Evolutionary conservation across 306 rosid genomes (phyloP).

Genomic region (Cicer pinnatifidum): DNA sequence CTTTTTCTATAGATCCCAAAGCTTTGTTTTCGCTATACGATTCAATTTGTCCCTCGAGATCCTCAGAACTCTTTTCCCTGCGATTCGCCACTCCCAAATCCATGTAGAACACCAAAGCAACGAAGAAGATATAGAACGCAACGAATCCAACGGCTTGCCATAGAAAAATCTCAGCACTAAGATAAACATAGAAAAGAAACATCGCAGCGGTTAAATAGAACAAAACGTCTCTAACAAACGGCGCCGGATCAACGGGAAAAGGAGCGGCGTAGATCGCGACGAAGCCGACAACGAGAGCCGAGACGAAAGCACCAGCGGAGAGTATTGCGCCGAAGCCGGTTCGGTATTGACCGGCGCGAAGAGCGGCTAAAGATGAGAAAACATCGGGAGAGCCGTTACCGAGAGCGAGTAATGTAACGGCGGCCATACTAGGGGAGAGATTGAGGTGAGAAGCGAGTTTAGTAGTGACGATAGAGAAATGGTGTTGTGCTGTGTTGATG

Average conservation of each 20-base stretch:
- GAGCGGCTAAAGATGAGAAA: constrained; percentile 83
- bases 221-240: constrained; percentile 80
- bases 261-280: constrained; percentile 92
- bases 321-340: constrained; percentile 93
- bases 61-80: constrained; percentile 46
- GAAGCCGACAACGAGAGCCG: constrained; percentile 89
- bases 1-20: constrained; percentile 39
- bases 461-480: constrained; percentile 82
- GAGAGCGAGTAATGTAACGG: constrained; percentile 83
- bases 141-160: constrained; percentile 95
- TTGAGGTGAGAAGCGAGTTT: constrained; percentile 71
- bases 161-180: constrained; percentile 85
- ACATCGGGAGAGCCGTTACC: constrained; percentile 97
- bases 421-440: constrained; percentile 84
- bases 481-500: constrained; percentile 85
- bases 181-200: constrained; percentile 83
- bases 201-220: constrained; percentile 78
- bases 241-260: constrained; percentile 69
- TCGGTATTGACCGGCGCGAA: constrained; percentile 75
- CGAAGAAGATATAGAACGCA: constrained; percentile 77
- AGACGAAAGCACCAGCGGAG: constrained; percentile 91
- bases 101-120: constrained; percentile 91
- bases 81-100: constrained; percentile 64
- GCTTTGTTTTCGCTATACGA: constrained; percentile 46
- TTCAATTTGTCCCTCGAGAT: constrained; percentile 52